phyloP scores from a whole-genome alignment of 495 filamentous ascomycete species.

The Hyaloscypha bicolor region DNA sequence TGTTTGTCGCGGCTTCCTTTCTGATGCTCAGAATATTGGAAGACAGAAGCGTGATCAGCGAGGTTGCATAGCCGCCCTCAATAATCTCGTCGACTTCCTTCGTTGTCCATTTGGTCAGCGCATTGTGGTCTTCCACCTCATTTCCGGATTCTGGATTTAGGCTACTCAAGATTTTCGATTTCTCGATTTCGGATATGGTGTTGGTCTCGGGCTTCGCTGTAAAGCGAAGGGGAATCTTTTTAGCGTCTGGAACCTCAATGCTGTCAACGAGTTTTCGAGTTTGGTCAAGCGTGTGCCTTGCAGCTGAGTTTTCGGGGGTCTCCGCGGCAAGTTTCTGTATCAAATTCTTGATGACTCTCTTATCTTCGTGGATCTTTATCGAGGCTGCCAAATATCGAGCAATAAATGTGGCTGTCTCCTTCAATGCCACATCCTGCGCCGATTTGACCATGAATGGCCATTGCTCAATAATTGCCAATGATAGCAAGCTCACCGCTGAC shows the following conservation, averaged over 20 bases:
- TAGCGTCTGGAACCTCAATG: slow-evolving; percentile 13
- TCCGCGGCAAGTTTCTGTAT: slow-evolving; percentile 35
- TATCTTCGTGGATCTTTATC: slow-evolving; percentile 43
- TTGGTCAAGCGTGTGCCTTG: slow-evolving; percentile 22
- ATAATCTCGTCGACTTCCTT: slow-evolving; percentile 75
- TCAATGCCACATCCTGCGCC: slow-evolving; percentile 39
- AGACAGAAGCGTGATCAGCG: slow-evolving; percentile 72
- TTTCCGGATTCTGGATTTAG: not conserved
- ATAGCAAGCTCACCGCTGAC: slow-evolving; percentile 51
- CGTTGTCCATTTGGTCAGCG: slow-evolving; percentile 66
- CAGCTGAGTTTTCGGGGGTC: slow-evolving; percentile 6
- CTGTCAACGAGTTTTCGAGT: slow-evolving; percentile 26
- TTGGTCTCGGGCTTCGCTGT: not conserved
- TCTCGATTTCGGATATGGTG: slow-evolving; percentile 13
- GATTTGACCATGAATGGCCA: slow-evolving; percentile 67
- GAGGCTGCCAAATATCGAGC: slow-evolving; percentile 49
- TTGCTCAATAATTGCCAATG: slow-evolving; percentile 72
- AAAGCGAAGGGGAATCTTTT: not conserved
- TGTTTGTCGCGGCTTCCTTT: slow-evolving; percentile 69
- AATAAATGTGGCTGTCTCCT: slow-evolving; percentile 57
- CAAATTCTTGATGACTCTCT: slow-evolving; percentile 40
- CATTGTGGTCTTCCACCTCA: slow-evolving; percentile 56
- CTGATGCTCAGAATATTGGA: slow-evolving; percentile 74
- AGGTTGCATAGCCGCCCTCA: slow-evolving; percentile 67
- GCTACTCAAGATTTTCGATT: not conserved